These are phyloP conservation scores for Corynascus novoguineensis DNA, from an alignment of 495 filamentous ascomycete genomes.

Conservation along the genomic window DNA sequence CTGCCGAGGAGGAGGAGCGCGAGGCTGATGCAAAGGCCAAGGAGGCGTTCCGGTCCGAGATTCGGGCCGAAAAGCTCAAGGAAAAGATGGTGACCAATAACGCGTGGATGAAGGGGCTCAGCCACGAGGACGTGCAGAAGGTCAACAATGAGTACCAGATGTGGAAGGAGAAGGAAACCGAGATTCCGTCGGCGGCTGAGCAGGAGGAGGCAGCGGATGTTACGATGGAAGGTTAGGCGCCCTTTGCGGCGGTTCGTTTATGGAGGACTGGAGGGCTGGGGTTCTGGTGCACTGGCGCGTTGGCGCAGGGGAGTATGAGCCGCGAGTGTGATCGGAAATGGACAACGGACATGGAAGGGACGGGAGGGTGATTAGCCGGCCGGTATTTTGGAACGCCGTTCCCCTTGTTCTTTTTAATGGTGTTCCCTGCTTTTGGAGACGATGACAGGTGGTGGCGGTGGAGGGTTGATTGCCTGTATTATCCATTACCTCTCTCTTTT, in stretches of 20 bases:
- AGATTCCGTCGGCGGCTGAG: conserved; percentile 12
- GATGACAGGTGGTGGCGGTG: neutral
- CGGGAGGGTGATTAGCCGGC: neutral
- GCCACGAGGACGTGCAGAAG: conserved; percentile 65
- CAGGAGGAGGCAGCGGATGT: conserved; percentile 15
- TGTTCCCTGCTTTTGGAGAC: neutral
- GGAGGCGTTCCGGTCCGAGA: conserved; percentile 47
- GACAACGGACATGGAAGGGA: neutral
- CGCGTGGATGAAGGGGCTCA: conserved; percentile 66
- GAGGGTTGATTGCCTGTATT: neutral
- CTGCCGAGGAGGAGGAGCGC: conserved; percentile 17
- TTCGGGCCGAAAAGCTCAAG: conserved; percentile 56
- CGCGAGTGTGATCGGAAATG: neutral
- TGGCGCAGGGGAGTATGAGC: neutral
- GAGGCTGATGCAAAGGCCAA: conserved; percentile 38
- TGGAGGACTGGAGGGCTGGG: neutral
- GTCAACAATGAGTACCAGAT: conserved; percentile 57
- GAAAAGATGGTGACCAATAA: conserved; percentile 73
- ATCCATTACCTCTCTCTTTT: neutral
- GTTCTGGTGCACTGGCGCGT: neutral
- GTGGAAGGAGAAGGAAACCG: conserved; percentile 42
- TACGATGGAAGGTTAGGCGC: conserved; percentile 24
- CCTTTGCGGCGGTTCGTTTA: neutral
- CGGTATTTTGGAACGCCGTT: no score
- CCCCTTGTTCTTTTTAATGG: neutral